Base-by-base conservation (phyloP, 768 basidiomycete genomes). In the Lactifluus volemus region DNA sequence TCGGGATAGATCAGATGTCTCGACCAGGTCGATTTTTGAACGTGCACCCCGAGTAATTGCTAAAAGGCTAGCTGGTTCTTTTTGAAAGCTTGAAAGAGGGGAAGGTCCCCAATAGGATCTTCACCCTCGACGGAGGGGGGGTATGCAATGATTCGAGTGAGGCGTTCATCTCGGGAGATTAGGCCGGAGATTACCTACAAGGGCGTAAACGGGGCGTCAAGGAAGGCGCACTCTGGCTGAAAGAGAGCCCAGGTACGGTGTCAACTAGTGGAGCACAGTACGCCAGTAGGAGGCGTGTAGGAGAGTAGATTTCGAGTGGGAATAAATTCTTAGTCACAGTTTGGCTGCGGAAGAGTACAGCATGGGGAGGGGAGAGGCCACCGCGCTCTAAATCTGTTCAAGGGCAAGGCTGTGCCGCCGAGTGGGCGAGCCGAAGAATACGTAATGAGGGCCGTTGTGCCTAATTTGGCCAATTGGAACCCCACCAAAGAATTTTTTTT, bases 1-100 rank as follows among this genome's bases (percentile, higher is more conserved):
- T 61, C 60, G 38, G 55, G 50, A 8, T 57, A 6, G 15, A 61
- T 61, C 60, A 57, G 49, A 52, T 1, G 55, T 29, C 60, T 57
- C 60, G 60, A 42, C 55, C 55, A 8, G 19, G 36, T 47, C 60
- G 55, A 48, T 52, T 51, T 30, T 21, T 25, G 25, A 29, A 34
- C 12, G 19, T 25, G 30, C 15, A 19, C 30, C 32, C 17, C 30
- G 49, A 2, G 19, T 51, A 34, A 34, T 25, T 25, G 25, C 2
- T 25, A 25, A 25, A 25, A 25, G 25, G 19, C 39, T 12, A 19
- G 34, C 42, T 38, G 19, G 19, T 36, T 21, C 30, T 45, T 47
- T 5, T 17, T 42, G 2, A 7, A 44, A 44, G n/a, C 19, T 45
- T 41, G 25, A 7, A n/a, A 44, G 12, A 19, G 36, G 32, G 30